Base-by-base conservation (phyloP, 495 filamentous ascomycete genomes). In the Aspergillus cavernicola region DNA sequence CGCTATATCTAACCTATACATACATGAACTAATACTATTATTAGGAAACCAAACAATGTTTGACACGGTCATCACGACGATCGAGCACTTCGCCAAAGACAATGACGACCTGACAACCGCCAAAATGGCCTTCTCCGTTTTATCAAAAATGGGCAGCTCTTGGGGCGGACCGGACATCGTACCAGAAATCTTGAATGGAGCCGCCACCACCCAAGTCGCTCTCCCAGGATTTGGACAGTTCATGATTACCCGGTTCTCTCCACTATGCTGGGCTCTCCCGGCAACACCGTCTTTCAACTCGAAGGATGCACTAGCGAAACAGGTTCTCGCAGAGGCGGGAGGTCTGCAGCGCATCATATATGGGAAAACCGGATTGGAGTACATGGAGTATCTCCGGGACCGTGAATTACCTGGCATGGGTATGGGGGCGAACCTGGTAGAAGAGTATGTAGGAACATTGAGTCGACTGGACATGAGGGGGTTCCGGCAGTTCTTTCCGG, bases 181-280 rank as follows among this genome's bases (percentile, higher is more conserved):
- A 9, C 81, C 74, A 10, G 80, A 79, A 32, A 76, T 79, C 4
- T 58, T 76, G 12, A 75, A 70, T 47, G 69, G 69, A 28, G 45
- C 61, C 23, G 51, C 67, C 28, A 52, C 63, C 10, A 60, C 76
- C 19, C 72, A 78, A 36, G 72, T 79, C 2, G 72, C 72, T 26
- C 82, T 99, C 23, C 86, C 90, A 16, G 95, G 93, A n/a, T 97
- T 99, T 64, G 90, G 95, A 54, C 80, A 80, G 33, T 95, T 92
- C 70, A 87, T 95, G 72, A 87, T 96, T 46, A 77, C 83, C 22
- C 81, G 86, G n/a, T 92, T 98, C 70, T 89, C 95, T 15, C 80
- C 89, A 0, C 72, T 92, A 26, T 89, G 87, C 64, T 98, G 93
- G 92, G 84, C 84, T 6, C 83, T 97, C 1, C 80, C 92, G 2